Evolutionary conservation across 73 alveolate species (phyloP).

Genomic region (Symbiodinium natans): DNA sequence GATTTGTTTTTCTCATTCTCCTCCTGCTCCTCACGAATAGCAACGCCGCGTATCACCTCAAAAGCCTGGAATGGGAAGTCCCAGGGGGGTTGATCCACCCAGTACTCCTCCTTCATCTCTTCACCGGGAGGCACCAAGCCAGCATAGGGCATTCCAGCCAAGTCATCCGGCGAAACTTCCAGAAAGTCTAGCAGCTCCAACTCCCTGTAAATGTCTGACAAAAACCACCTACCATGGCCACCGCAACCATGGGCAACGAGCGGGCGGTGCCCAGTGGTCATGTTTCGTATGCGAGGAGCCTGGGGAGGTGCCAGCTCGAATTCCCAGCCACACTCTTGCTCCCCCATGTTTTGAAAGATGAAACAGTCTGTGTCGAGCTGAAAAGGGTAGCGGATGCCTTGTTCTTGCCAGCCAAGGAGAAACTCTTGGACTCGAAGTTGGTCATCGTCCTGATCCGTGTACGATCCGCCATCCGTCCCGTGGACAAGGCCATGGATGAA

Average conservation of each 20-base stretch:
- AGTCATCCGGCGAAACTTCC: not conserved
- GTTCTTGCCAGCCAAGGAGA: constrained; percentile 43
- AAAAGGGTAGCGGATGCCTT: constrained; percentile 57
- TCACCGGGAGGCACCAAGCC: constrained; percentile 88
- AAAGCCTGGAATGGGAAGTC: constrained; percentile 90
- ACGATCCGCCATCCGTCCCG: constrained; percentile 39
- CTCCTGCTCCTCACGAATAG: constrained; percentile 59
- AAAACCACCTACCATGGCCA: constrained; percentile 93
- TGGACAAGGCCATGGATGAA: constrained; percentile 91
- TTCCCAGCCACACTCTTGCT: constrained; percentile 90
- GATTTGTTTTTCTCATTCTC: not conserved
- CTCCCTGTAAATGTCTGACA: constrained; percentile 73
- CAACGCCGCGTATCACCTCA: constrained; percentile 63
- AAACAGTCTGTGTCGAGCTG: constrained; percentile 46
- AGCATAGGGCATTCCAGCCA: constrained; percentile 31
- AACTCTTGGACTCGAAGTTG: constrained; percentile 79
- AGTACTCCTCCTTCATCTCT: constrained; percentile 49
- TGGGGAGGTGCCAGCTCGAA: constrained; percentile 1
- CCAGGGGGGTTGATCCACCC: constrained; percentile 94
- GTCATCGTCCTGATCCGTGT: constrained; percentile 54
- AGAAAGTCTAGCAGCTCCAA: constrained; percentile 41
- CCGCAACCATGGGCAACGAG: constrained; percentile 90
- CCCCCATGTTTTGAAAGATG: constrained; percentile 85
- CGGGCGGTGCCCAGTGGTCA: constrained; percentile 36
- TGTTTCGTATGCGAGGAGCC: constrained; percentile 15